Percentiles rank a stretch among this genome's conserved stretches.
These are phyloP conservation scores for Russula sp. DNA, from an alignment of 768 basidiomycete genomes.

Conservation along the genomic window DNA sequence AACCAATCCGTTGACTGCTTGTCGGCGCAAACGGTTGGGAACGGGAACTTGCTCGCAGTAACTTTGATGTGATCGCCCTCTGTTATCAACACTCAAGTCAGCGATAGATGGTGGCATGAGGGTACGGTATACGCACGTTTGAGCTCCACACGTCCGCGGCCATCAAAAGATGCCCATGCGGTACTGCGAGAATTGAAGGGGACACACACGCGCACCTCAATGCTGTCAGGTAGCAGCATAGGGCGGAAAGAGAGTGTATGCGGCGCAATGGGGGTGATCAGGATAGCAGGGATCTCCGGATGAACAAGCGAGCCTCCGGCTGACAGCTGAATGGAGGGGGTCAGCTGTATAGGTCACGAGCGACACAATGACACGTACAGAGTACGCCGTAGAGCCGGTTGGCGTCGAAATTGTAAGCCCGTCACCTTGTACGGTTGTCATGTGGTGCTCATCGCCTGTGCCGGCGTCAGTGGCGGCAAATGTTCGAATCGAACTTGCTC, in stretches of 20 bases:
- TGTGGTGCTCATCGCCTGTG: slow-evolving; percentile 94
- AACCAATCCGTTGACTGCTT: slow-evolving; percentile 99
- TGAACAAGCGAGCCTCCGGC: slow-evolving; percentile 97
- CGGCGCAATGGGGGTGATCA: slow-evolving; percentile 97
- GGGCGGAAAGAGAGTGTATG: slow-evolving; percentile 98
- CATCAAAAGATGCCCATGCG: slow-evolving; percentile 98
- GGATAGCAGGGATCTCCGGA: slow-evolving; percentile 92
- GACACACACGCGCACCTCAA: slow-evolving; percentile 98
- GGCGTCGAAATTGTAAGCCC: slow-evolving; percentile 93
- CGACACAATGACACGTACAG: slow-evolving; percentile 45
- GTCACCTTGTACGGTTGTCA: slow-evolving; percentile 98
- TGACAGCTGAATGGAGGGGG: slow-evolving; percentile 46
- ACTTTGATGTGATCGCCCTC: slow-evolving; percentile 99
- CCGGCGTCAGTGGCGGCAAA: slow-evolving; percentile 13
- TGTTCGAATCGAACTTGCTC: slow-evolving; percentile 30
- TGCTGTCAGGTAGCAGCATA: slow-evolving; percentile 96
- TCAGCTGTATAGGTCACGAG: slow-evolving; percentile 18
- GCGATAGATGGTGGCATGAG: slow-evolving; percentile 2
- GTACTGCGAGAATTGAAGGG: slow-evolving; percentile 98
- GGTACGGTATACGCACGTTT: slow-evolving; percentile 57
- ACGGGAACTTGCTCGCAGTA: slow-evolving; percentile 93
- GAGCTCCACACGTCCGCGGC: slow-evolving; percentile 91
- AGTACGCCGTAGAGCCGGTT: slow-evolving; percentile 98
- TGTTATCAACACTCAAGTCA: slow-evolving; percentile 31
- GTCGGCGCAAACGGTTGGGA: slow-evolving; percentile 97